Evolutionary conservation across 352 stramenopile species (phyloP), one percentile per base, ranked within the genome.

Genomic region (Phytophthora palmivora): DNA sequence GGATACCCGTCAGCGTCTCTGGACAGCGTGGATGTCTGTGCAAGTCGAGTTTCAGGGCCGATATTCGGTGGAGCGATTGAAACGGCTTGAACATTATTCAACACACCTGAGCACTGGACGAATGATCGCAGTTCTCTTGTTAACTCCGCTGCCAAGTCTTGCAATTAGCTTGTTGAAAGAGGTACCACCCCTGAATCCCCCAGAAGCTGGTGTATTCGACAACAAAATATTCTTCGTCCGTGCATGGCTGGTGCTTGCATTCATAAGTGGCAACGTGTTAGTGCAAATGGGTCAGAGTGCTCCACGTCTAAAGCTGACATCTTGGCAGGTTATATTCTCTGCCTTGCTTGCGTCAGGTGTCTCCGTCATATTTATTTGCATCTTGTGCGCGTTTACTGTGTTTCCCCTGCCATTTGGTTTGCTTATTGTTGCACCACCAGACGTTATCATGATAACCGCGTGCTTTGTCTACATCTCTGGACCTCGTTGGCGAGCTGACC

Each of bases 331-430:
- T 14, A 16, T 53, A 2, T 12, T 39, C 12, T 28, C 50, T 4
- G 30, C 61, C 1, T n/a, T 65, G 9, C 30, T 64, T 3, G 32
- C 54, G 10, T 50, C 51, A 12, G 47, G 5, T 9, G 39, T 65
- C 7, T 30, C 30, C 12, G 16, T 65, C 9, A 22, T n/a, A 0
- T 22, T 65, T 21, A 60, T 70, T 19, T 57, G 42, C 16, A 14
- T 37, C 2, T 10, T 70, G 11, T 70, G 46, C 22, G 61, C 36
- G 8, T 18, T 60, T 14, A 70, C 72, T 5, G 70, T 66, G 0
- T 83, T 82, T 28, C 74, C 70, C 1, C 18, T 84, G 14, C 70
- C 75, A 9, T 87, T 87, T 34, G 67, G 67, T 8, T 34, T 81
- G 4, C 45, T 79, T 0, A 18, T 83, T 1, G 65, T 49, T 2